phyloP scores from a whole-genome alignment of 345 rosid species.

The Eutrema heterophyllum region DNA sequence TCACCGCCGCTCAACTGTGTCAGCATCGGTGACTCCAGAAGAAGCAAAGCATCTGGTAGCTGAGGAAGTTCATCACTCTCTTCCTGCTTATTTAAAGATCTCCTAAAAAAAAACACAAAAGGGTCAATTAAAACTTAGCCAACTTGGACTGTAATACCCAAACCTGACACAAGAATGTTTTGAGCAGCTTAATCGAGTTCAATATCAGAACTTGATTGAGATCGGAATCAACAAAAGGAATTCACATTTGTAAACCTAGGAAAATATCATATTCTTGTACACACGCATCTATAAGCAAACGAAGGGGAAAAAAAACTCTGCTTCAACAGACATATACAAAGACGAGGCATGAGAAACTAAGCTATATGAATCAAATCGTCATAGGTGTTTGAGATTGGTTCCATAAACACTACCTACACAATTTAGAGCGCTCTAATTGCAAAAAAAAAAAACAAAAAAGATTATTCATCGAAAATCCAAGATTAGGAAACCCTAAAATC shows the following conservation, averaged over 20 bases:
- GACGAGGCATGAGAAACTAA: not conserved
- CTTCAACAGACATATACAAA: not conserved
- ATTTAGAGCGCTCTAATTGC: not conserved
- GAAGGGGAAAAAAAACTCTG: not conserved
- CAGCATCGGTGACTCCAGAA: conserved; percentile 49
- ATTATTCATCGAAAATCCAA: not conserved
- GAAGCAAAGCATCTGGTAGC: conserved; percentile 84
- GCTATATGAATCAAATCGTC: not conserved
- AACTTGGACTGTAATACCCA: not conserved
- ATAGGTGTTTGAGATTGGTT: not conserved
- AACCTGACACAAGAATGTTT: not conserved
- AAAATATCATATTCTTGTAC: not conserved
- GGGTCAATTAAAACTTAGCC: not conserved
- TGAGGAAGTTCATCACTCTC: conserved; percentile 32
- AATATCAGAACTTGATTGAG: not conserved
- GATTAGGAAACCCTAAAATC: conserved; percentile 11
- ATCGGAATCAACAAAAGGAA: not conserved
- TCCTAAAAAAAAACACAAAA: conserved; percentile 27
- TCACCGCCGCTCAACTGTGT: conserved; percentile 30
- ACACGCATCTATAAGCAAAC: not conserved
- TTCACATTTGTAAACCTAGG: not conserved
- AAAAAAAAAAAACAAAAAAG: not conserved
- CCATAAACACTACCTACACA: not conserved
- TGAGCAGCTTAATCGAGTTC: not conserved
- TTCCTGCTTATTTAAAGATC: conserved; percentile 15